Percentiles rank a stretch among this genome's conserved stretches.
These are phyloP conservation scores for Diaporthe destruens DNA, from an alignment of 2,329 filamentous ascomycete species.

Conservation along the genomic window DNA sequence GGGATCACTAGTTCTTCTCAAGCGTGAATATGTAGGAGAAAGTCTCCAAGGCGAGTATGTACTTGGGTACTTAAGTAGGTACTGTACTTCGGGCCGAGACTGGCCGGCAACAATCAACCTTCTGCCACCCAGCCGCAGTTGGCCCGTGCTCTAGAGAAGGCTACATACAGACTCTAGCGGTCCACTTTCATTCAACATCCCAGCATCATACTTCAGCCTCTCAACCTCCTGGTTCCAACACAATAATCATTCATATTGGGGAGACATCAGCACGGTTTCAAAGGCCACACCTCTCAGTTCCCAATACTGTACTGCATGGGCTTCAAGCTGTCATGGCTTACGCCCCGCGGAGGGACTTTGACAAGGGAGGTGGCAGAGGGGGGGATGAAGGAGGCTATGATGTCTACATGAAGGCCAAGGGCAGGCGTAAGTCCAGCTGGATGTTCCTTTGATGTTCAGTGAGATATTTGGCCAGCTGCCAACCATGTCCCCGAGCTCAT, in stretches of 20 bases:
- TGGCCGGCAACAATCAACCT: background rate
- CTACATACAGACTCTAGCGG: conserved; percentile 31
- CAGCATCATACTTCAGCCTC: conserved; percentile 23
- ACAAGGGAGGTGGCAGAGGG: conserved; percentile 46
- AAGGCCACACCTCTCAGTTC: background rate
- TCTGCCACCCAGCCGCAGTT: background rate
- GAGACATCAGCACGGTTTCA: background rate
- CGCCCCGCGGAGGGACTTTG: conserved; percentile 65
- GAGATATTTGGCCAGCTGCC: background rate
- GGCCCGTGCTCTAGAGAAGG: conserved; percentile 1
- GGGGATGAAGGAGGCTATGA: conserved; percentile 40
- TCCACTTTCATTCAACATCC: conserved; percentile 31
- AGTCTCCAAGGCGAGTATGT: background rate
- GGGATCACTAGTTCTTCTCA: background rate
- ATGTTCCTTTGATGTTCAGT: background rate
- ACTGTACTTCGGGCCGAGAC: conserved; percentile 21
- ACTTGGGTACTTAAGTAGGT: background rate
- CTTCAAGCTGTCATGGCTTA: conserved; percentile 60
- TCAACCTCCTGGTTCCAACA: conserved; percentile 31
- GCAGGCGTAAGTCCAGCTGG: conserved; percentile 60
- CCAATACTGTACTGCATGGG: conserved; percentile 34
- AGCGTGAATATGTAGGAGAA: background rate
- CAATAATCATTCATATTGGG: background rate
- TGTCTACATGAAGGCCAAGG: conserved; percentile 57
- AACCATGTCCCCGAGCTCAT: background rate